phyloP scores from a whole-genome alignment of 495 filamentous ascomycete species.

The Xylaria palmicola region DNA sequence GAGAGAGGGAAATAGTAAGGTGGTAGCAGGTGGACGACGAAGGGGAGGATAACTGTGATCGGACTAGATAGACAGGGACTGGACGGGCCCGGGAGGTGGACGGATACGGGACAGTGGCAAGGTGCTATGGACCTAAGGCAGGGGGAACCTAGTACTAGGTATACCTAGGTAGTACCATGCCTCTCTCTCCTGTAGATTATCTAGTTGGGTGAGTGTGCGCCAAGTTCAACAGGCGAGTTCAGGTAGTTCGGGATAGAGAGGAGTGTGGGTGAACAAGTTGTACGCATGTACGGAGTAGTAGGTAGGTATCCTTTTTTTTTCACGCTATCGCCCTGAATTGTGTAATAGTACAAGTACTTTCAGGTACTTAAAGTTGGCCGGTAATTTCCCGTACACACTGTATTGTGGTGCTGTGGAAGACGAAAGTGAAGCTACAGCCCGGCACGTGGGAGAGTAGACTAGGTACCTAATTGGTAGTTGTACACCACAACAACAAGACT shows the following conservation, averaged over 20 bases:
- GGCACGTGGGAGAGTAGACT: no score
- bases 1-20: constrained; percentile 20
- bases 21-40: constrained; percentile 10
- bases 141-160: background rate
- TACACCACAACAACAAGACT: no score
- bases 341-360: no score
- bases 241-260: background rate
- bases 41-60: constrained; percentile 26
- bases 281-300: background rate
- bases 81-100: background rate
- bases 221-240: constrained; percentile 4
- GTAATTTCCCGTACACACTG: no score
- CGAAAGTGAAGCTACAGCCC: no score
- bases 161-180: constrained; percentile 3
- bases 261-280: background rate
- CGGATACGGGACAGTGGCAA: no score
- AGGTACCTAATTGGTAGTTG: no score
- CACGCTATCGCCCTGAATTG: no score
- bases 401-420: no score
- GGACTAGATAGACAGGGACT: background rate
- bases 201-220: constrained; percentile 8
- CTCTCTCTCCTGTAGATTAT: no score
- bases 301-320: no score
- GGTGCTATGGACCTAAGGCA: background rate
- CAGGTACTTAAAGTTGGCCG: no score